Evolutionary conservation across 768 basidiomycete species (phyloP).

Genomic region (Pulveroboletus frians): DNA sequence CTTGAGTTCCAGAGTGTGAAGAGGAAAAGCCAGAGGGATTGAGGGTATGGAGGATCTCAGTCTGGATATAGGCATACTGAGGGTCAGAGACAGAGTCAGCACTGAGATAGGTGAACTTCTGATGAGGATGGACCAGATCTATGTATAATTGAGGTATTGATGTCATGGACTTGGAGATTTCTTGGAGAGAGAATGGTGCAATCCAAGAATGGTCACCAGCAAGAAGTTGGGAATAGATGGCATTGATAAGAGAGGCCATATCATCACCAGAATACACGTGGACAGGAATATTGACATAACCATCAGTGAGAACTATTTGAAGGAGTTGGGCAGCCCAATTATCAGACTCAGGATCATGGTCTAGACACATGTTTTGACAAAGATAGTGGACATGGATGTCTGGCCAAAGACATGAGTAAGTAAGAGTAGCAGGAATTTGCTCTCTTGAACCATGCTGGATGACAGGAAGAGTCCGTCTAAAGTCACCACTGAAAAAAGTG

Average conservation of each 20-base stretch:
- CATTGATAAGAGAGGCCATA: slow-evolving; percentile 21
- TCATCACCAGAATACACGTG: slow-evolving; percentile 24
- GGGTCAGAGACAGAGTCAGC: background rate
- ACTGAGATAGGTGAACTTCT: background rate
- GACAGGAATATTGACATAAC: slow-evolving; percentile 21
- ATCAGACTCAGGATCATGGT: slow-evolving; percentile 19
- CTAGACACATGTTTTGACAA: slow-evolving; percentile 39
- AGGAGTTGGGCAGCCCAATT: slow-evolving; percentile 26
- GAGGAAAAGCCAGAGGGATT: no score
- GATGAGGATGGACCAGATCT: background rate
- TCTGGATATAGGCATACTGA: background rate
- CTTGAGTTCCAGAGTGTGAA: no score
- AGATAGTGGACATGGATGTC: slow-evolving; percentile 31
- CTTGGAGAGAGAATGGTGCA: background rate
- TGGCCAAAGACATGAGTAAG: slow-evolving; percentile 37
- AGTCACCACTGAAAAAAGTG: no score
- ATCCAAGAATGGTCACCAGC: background rate
- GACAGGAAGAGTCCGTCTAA: no score
- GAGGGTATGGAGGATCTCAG: background rate
- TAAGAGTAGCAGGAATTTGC: background rate
- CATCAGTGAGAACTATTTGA: slow-evolving; percentile 16
- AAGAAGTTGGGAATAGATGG: slow-evolving; percentile 33
- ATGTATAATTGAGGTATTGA: background rate
- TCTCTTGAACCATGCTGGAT: no score
- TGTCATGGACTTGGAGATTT: background rate